Base-by-base conservation (phyloP, 495 filamentous ascomycete genomes). In the Hyaloscypha bicolor region DNA sequence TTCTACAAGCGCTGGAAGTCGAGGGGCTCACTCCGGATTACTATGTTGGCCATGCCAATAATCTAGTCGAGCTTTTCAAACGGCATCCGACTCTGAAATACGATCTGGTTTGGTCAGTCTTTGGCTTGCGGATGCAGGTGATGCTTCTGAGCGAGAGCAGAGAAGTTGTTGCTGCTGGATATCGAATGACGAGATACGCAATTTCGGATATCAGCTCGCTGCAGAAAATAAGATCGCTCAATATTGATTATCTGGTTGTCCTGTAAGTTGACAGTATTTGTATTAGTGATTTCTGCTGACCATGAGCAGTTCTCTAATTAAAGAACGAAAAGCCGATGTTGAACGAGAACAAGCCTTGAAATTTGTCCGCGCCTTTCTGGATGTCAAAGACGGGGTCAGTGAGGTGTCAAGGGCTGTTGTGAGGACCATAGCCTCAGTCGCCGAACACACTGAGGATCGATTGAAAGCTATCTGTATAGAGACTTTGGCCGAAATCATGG, bases 341-440 rank as follows among this genome's bases (percentile, higher is more conserved):
- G 95, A 99, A 79, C 88, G 95, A 56, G 95, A 99, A 75, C 95
- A 99, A 77, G 95, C 95, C 0, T 77, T 99, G 69, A 99, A 99
- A 75, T 97, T 99, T 78, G 91, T 97, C 30, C 86, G 95, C 64
- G 92, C 93, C 8, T 99, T 99, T 76, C 81, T 99, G 30, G 96
- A 98, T 69, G 92, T 99, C 71, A 97, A 97, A 73, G 93, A 92
- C 69, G 95, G 95, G 16, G 90, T 96, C 6, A 83, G 83, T 55
- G 95, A 99, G 75, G 87, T 99, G 60, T 96, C 94, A 2, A 87
- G 90, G 69, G 88, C 90, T 2, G 87, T 99, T 31, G 87, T 96
- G 16, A 85, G 95, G 53, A 92, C 93, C 22, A 90, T 99, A 65
- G 92, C 94, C 35, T 88, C 95, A 9, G 86, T 97, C 30, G 95